These are phyloP conservation scores for Leccinum fallax DNA, from an alignment of 1,284 basidiomycete species.

Conservation along the genomic window DNA sequence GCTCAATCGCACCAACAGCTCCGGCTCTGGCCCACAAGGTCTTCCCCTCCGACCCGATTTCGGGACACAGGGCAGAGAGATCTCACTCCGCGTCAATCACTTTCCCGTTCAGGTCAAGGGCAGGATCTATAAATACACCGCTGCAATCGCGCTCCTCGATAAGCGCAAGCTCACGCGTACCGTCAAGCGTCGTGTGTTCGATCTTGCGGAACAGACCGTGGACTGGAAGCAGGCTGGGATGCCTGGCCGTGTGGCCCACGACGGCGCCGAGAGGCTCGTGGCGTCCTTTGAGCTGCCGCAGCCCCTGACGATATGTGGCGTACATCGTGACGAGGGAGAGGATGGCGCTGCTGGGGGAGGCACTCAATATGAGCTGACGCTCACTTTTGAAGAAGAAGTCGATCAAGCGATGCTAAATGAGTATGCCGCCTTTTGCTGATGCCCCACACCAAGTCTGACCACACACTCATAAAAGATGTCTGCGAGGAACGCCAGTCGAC, in stretches of 20 bases:
- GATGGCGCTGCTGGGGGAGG: neutral
- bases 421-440: neutral
- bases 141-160: constrained; percentile 13
- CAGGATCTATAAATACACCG: constrained; percentile 21
- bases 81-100: constrained; percentile 52
- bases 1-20: constrained; percentile 30
- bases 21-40: neutral
- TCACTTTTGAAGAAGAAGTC: constrained; percentile 21
- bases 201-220: constrained; percentile 23
- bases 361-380: constrained; percentile 14
- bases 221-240: constrained; percentile 24
- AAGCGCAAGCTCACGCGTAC: constrained; percentile 9
- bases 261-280: constrained; percentile 29
- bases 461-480: constrained; percentile 19
- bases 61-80: constrained; percentile 42
- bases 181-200: constrained; percentile 29
- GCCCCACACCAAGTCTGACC: constrained; percentile 2
- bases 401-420: constrained; percentile 21
- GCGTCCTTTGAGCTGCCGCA: constrained; percentile 22
- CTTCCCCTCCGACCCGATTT: constrained; percentile 44
- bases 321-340: constrained; percentile 8
- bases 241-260: constrained; percentile 27
- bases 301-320: constrained; percentile 21
- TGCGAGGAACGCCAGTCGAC: constrained; percentile 24
- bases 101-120: constrained; percentile 48